Base-by-base conservation (phyloP, 2,329 filamentous ascomycete genomes). In the Cephalotrichum gorgonifer region DNA sequence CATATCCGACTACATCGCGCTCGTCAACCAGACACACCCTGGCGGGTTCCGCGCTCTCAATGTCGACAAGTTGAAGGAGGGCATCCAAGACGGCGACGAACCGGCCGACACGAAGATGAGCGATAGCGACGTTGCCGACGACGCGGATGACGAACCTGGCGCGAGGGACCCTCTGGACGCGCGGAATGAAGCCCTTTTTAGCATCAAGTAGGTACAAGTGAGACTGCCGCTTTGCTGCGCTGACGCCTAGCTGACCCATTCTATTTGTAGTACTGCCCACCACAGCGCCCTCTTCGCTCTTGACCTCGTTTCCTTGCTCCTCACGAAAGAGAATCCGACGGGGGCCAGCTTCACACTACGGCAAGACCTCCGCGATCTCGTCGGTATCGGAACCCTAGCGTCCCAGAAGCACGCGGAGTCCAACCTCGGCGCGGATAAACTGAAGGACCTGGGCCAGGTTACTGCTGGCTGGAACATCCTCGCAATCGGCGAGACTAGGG, bases 41-140 rank as follows among this genome's bases (percentile, higher is more conserved):
- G 88, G 87, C 14, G 86, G 88, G 23, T 94, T 97, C 62, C 83
- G 88, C 51, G 75, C 83, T 56, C 74, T 97, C 54, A 87, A 81
- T 45, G 86, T 95, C 63, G 75, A 81, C 46, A 76, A 80, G 41
- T 69, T 97, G 33, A 76, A 75, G 45, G 77, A 83, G 31, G 83
- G 60, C 17, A 61, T 64, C 28, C 63, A 65, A n/a, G 67, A 69
- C 44, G 68, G 74, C 38, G 69, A 66, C 28, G 68, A 64, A 11
- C 63, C 72, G 3, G 69, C 71, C 12, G 74, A 73, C 45, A 64
- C 67, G 15, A 67, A 70, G 28, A 69, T 69, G 58, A 65, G 66
- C 2, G 72, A 74, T 43, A 73, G 69, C 26, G 73, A 74, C 8
- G 66, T 68, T 27, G 71, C 69, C 27, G 70, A 68, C 1, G 69